phyloP scores from a whole-genome alignment of 805 yeast species.

The Cyberlindnera amylophila region DNA sequence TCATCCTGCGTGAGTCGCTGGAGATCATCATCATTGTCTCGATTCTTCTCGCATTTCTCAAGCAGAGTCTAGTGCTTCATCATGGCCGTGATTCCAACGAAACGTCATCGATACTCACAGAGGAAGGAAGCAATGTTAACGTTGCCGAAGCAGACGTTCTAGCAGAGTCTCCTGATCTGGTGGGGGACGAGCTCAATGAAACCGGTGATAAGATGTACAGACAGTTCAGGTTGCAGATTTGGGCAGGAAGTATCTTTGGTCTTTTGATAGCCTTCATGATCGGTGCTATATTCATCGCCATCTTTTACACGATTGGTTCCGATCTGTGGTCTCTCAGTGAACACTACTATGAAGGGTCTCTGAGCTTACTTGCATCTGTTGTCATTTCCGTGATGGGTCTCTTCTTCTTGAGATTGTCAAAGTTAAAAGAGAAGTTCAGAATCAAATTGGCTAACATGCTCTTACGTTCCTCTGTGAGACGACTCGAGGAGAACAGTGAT shows the following conservation, averaged over 20 bases:
- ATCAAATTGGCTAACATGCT: slow-evolving; percentile 48
- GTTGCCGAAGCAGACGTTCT: slow-evolving; percentile 2
- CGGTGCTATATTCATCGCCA: slow-evolving; percentile 65
- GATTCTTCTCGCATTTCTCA: slow-evolving; percentile 65
- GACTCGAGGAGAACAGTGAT: slow-evolving; percentile 12
- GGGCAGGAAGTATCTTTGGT: slow-evolving; percentile 79
- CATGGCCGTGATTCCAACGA: slow-evolving; percentile 26
- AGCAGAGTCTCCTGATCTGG: neutral
- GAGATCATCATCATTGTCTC: slow-evolving; percentile 77
- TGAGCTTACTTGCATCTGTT: slow-evolving; percentile 71
- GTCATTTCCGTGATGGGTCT: slow-evolving; percentile 86
- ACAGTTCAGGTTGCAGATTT: slow-evolving; percentile 61
- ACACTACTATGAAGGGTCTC: slow-evolving; percentile 83
- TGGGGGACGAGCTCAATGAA: slow-evolving; percentile 8
- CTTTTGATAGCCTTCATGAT: slow-evolving; percentile 62
- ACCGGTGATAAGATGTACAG: slow-evolving; percentile 36
- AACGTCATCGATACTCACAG: slow-evolving; percentile 1
- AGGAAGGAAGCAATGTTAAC: slow-evolving; percentile 11
- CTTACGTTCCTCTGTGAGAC: slow-evolving; percentile 29
- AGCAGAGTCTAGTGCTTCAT: slow-evolving; percentile 47
- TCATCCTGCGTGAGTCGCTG: slow-evolving; percentile 66
- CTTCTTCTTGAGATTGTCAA: slow-evolving; percentile 74
- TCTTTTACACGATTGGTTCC: slow-evolving; percentile 74
- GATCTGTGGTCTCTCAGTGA: slow-evolving; percentile 88
- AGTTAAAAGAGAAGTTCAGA: slow-evolving; percentile 80